Conservation (phyloP, 2,329 filamentous ascomycete genomes). For the Tympanopsis confertula region DNA sequence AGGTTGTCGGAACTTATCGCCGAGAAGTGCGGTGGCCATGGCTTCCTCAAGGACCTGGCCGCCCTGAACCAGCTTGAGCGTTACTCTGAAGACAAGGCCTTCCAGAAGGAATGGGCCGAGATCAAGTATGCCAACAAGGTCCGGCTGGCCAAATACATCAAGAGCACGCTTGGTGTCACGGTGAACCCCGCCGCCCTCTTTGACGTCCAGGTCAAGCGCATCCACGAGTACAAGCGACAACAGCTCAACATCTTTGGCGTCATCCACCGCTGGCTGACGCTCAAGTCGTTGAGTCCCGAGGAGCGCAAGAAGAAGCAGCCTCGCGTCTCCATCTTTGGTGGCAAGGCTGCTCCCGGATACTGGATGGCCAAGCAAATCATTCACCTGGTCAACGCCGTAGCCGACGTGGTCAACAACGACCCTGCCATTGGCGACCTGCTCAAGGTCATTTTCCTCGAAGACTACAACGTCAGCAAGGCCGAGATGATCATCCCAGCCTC, state of each 20-base stretch:
- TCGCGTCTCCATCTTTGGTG: slow-evolving; percentile 90
- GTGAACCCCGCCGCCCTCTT: slow-evolving; percentile 86
- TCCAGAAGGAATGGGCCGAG: slow-evolving; percentile 88
- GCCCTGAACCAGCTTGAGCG: slow-evolving; percentile 74
- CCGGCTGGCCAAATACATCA: slow-evolving; percentile 81
- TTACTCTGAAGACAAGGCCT: slow-evolving; percentile 74
- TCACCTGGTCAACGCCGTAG: slow-evolving; percentile 87
- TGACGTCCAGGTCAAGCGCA: slow-evolving; percentile 96
- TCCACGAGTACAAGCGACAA: slow-evolving; percentile 98
- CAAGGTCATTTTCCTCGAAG: slow-evolving; percentile 93
- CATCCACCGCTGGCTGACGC: slow-evolving; percentile 81
- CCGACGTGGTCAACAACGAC: slow-evolving; percentile 82
- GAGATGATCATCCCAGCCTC: slow-evolving; percentile 92
- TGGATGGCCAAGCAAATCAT: slow-evolving; percentile 99
- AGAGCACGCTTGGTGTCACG: slow-evolving; percentile 63
- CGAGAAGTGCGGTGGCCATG: slow-evolving; percentile 71
- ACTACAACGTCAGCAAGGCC: slow-evolving; percentile 99
- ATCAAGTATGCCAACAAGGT: slow-evolving; percentile 97
- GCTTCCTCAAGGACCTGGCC: slow-evolving; percentile 84
- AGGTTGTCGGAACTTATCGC: slow-evolving; percentile 84
- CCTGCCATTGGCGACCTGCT: slow-evolving; percentile 82
- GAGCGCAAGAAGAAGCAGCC: slow-evolving; percentile 78
- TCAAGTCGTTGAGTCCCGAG: slow-evolving; percentile 75
- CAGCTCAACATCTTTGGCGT: slow-evolving; percentile 98
- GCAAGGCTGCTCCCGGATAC: slow-evolving; percentile 94